phyloP scores from a whole-genome alignment of 441 rosid species.

The Mallotus japonicus region DNA sequence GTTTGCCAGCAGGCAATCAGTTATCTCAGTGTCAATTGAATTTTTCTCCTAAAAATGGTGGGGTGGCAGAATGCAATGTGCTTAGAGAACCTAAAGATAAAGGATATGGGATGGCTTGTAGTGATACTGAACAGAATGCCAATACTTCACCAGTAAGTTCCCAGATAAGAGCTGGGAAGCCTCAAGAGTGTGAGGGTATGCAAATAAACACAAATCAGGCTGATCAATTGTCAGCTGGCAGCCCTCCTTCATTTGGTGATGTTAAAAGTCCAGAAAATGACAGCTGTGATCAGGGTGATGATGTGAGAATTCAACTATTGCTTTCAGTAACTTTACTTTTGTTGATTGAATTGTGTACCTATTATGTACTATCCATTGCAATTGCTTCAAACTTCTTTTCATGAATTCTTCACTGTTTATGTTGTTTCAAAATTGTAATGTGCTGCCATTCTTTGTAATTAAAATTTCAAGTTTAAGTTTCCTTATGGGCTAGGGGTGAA shows the following conservation, averaged over 20 bases:
- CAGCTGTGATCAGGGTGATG: conserved; percentile 35
- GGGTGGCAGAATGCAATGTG: conserved; percentile 9
- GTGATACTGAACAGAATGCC: conserved; percentile 16
- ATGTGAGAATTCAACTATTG: conserved; percentile 25
- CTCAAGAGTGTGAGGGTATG: conserved; percentile 24
- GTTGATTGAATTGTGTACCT: background rate
- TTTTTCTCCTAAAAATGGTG: conserved; percentile 24
- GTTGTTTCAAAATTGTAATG: background rate
- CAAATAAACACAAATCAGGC: conserved; percentile 27
- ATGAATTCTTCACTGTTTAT: background rate
- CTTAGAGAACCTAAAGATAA: conserved; percentile 23
- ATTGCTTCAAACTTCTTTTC: background rate
- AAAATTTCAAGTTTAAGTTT: background rate
- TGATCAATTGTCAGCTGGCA: conserved; percentile 37
- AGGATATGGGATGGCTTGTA: conserved; percentile 21
- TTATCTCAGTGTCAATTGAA: conserved; percentile 15
- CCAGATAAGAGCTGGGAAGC: conserved; percentile 5
- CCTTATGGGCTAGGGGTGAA: background rate
- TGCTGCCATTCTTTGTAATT: too few species aligned
- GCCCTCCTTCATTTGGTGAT: conserved; percentile 57
- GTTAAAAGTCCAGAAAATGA: conserved; percentile 51
- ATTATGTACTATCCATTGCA: background rate
- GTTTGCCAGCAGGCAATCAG: conserved; percentile 4
- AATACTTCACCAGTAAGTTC: conserved; percentile 13
- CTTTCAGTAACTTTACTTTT: background rate